phyloP scores from a whole-genome alignment of 495 filamentous ascomycete species.

The Xylaria intraflava region DNA sequence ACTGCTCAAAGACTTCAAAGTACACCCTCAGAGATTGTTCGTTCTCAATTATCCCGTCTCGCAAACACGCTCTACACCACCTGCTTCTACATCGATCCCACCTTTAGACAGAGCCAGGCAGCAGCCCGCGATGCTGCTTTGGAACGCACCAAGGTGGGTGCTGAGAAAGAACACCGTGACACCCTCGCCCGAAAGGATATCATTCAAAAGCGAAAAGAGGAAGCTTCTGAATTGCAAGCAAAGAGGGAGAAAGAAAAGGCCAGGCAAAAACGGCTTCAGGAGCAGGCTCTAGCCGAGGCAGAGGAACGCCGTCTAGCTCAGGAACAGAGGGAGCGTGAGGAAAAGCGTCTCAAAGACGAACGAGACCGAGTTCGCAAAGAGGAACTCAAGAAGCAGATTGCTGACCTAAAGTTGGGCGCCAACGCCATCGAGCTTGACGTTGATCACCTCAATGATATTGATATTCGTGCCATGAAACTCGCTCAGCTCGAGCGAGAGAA shows the following conservation, averaged over 20 bases:
- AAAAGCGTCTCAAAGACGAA: constrained; percentile 81
- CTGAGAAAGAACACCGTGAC: constrained; percentile 86
- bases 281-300: constrained; percentile 78
- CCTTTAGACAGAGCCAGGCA: constrained; percentile 70
- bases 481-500: constrained; percentile 96
- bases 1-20: constrained; percentile 93
- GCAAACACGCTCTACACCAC: constrained; percentile 87
- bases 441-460: constrained; percentile 67
- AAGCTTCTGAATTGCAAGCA: constrained; percentile 75
- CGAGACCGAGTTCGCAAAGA: constrained; percentile 85
- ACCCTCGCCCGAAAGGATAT: constrained; percentile 78
- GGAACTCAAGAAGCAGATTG: constrained; percentile 91
- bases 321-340: constrained; percentile 85
- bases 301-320: constrained; percentile 81
- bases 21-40: constrained; percentile 95
- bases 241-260: constrained; percentile 89
- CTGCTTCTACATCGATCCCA: constrained; percentile 89
- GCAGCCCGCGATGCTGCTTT: constrained; percentile 76
- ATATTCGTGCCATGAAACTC: constrained; percentile 91
- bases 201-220: constrained; percentile 95
- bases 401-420: constrained; percentile 75
- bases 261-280: constrained; percentile 70
- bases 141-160: constrained; percentile 72
- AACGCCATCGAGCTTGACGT: constrained; percentile 82
- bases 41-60: constrained; percentile 84